Base-by-base conservation (phyloP, 352 stramenopile species). In the Globisporangium sylvaticum region DNA sequence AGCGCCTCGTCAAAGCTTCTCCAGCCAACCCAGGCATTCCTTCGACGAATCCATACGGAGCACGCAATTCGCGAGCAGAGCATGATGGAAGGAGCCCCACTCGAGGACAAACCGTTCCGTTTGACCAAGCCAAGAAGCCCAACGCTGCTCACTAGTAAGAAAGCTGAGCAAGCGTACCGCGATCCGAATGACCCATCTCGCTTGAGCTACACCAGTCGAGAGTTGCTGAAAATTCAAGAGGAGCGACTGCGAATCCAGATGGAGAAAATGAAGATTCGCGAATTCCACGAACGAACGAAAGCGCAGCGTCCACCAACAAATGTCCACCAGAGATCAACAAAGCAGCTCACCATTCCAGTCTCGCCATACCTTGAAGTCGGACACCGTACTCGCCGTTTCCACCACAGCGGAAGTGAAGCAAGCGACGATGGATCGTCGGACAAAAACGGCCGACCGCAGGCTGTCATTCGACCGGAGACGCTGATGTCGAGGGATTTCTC, bases 321-420 rank as follows among this genome's bases (percentile, higher is more conserved):
- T 60, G 83, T 94, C 8, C 83, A 90, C 58, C 82, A 91, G 72
- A 78, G 86, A 27, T 91, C 83, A 10, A 92, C 79, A 3, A 92
- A 92, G 69, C 83, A 91, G 69, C 81, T 94, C 31, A 94, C 86
- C 54, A 81, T 94, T 24, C 86, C 86, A 10, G 73, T 89, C 61
- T 90, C 86, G 14, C 86, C 86, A 27, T 78, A 83, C 55, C 76
- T 94, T 34, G 65, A 81, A 27, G 81, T 90, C 14, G 80, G 80
- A n/a, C 80, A 76, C 29, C 86, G 86, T 7, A 73, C 75, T 34
- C 77, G 85, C 32, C 77, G 78, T 31, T 64, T 75, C 27, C 67
- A 79, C 46, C 69, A 64, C 6, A 62, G 56, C 10, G 56, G 54
- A 15, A 56, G 58, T 24, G 67, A 64, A 48, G 67, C 50, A 59